phyloP scores from a whole-genome alignment of 2,329 filamentous ascomycete genomes.

The Sarocladium strictum region DNA sequence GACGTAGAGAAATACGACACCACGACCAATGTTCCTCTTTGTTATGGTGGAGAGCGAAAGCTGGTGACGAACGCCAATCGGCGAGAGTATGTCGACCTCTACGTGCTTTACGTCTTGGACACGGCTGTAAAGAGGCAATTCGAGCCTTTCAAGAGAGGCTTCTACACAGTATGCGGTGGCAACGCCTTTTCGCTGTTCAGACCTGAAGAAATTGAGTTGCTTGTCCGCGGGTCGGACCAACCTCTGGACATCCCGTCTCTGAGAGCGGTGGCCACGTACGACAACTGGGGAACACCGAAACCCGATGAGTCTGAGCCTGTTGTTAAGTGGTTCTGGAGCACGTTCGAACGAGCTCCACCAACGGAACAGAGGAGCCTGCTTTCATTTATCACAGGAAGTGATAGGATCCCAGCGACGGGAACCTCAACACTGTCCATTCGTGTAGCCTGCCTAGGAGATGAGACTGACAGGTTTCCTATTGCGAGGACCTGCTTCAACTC shows the following conservation, averaged over 20 bases:
- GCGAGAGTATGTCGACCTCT: constrained; percentile 79
- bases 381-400: constrained; percentile 83
- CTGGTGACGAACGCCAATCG: constrained; percentile 80
- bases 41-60: constrained; percentile 64
- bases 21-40: constrained; percentile 61
- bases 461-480: constrained; percentile 70
- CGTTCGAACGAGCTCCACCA: constrained; percentile 61
- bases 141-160: constrained; percentile 88
- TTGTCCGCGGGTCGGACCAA: constrained; percentile 81
- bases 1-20: constrained; percentile 73
- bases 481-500: constrained; percentile 91
- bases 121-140: constrained; percentile 74
- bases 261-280: constrained; percentile 71
- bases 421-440: constrained; percentile 73
- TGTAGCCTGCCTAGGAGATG: constrained; percentile 68
- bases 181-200: constrained; percentile 84
- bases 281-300: constrained; percentile 63
- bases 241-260: constrained; percentile 71
- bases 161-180: constrained; percentile 85
- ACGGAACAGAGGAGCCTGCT: constrained; percentile 71
- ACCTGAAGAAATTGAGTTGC: constrained; percentile 84
- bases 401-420: constrained; percentile 84
- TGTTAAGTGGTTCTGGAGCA: constrained; percentile 83
- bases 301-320: constrained; percentile 59
- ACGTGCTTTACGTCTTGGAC: constrained; percentile 75